These are phyloP conservation scores for Annulohypoxylon truncatum DNA, from an alignment of 2,329 filamentous ascomycete genomes.

Conservation along the genomic window DNA sequence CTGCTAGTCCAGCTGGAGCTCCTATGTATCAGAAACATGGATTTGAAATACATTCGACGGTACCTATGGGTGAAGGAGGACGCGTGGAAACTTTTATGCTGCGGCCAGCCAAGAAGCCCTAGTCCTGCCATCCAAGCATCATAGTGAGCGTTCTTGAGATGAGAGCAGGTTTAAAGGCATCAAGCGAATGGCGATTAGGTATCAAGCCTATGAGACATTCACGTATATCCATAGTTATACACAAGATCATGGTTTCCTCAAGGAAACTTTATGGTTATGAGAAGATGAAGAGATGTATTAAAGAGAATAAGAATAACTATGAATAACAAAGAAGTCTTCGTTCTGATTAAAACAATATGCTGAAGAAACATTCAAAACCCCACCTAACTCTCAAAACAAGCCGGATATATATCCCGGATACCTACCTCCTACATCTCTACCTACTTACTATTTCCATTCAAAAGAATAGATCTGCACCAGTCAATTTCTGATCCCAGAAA, in stretches of 20 bases:
- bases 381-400: not conserved
- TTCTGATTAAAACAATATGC: not conserved
- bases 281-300: not conserved
- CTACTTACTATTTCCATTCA: not conserved
- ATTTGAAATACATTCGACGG: slow-evolving; percentile 55
- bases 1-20: slow-evolving; percentile 61
- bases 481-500: not conserved
- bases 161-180: no score
- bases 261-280: no score
- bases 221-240: no score
- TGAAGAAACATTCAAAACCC: not conserved
- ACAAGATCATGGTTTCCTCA: no score
- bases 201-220: no score
- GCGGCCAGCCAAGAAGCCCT: slow-evolving; percentile 37
- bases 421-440: not conserved
- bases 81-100: slow-evolving; percentile 54
- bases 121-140: not conserved
- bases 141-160: not conserved
- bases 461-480: not conserved
- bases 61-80: slow-evolving; percentile 51
- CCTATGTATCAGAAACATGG: slow-evolving; percentile 62
- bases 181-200: no score
- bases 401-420: no score
- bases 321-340: no score
- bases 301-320: no score